Percentiles rank a stretch among this genome's conserved stretches.
phyloP scores from a whole-genome alignment of 2,329 filamentous ascomycete species.

The Nigrospora sphaerica region DNA sequence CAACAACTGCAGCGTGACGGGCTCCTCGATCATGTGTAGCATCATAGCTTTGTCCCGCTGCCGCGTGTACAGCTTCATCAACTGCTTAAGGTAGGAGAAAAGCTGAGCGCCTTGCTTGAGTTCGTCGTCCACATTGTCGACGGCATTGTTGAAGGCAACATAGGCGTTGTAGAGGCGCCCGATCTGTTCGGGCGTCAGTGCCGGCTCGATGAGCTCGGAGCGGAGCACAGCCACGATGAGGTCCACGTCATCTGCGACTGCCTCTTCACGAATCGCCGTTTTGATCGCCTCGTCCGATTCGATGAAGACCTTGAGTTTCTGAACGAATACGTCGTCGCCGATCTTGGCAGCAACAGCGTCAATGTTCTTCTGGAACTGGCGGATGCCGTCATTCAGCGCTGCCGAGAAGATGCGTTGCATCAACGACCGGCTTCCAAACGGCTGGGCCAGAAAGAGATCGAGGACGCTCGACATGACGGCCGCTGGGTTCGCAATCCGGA shows the following conservation, averaged over 20 bases:
- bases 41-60: slow-evolving; percentile 97
- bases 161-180: slow-evolving; percentile 88
- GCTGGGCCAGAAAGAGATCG: slow-evolving; percentile 92
- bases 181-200: slow-evolving; percentile 68
- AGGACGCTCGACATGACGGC: slow-evolving; percentile 95
- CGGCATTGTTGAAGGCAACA: slow-evolving; percentile 89
- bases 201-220: slow-evolving; percentile 67
- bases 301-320: slow-evolving; percentile 76
- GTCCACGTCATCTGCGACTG: slow-evolving; percentile 67
- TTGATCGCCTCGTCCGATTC: slow-evolving; percentile 72
- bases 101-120: slow-evolving; percentile 84
- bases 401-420: slow-evolving; percentile 93
- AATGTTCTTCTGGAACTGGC: slow-evolving; percentile 78
- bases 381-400: slow-evolving; percentile 85
- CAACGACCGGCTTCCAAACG: slow-evolving; percentile 82
- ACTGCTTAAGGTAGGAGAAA: slow-evolving; percentile 90
- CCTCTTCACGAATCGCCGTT: slow-evolving; percentile 64
- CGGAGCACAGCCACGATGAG: slow-evolving; percentile 78
- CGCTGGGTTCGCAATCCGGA: slow-evolving; percentile 90
- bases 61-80: slow-evolving; percentile 84
- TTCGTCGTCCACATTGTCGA: slow-evolving; percentile 85
- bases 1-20: slow-evolving; percentile 93
- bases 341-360: slow-evolving; percentile 71
- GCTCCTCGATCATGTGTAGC: slow-evolving; percentile 90
- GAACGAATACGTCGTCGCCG: slow-evolving; percentile 69